These are phyloP conservation scores for Helminthosporium solani DNA, from an alignment of 2,329 filamentous ascomycete species.

Conservation along the genomic window DNA sequence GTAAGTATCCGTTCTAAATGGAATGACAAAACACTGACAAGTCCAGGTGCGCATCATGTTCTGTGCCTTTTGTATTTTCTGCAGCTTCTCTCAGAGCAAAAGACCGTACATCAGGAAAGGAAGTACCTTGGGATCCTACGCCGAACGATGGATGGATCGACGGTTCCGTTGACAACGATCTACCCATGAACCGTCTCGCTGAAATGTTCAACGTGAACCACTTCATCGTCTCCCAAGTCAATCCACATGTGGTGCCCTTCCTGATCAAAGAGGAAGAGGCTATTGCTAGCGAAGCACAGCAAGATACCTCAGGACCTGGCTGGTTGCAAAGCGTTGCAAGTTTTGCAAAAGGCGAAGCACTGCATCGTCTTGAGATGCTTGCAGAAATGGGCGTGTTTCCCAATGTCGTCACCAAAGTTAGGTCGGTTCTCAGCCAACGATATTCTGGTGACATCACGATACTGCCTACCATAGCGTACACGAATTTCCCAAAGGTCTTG, in stretches of 20 bases:
- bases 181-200: conserved; percentile 84
- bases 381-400: conserved; percentile 79
- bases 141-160: conserved; percentile 82
- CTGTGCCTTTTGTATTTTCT: conserved; percentile 83
- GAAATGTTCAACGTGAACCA: conserved; percentile 99
- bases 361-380: conserved; percentile 78
- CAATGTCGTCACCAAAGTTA: conserved; percentile 73
- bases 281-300: conserved; percentile 35
- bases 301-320: conserved; percentile 44
- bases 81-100: conserved; percentile 79
- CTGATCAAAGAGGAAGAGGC: conserved; percentile 70
- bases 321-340: conserved; percentile 69
- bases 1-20: conserved; percentile 44
- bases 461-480: conserved; percentile 72
- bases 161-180: conserved; percentile 89
- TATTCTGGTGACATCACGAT: conserved; percentile 97
- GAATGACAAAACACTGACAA: conserved; percentile 11
- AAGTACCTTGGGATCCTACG: conserved; percentile 81
- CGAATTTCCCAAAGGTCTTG: conserved; percentile 74
- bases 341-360: conserved; percentile 74
- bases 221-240: conserved; percentile 96
- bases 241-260: conserved; percentile 90
- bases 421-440: conserved; percentile 81
- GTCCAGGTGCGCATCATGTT: conserved; percentile 78
- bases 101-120: conserved; percentile 74